Evolutionary conservation across 352 stramenopile genomes (phyloP).

Genomic region (Phytophthora crassamura): DNA sequence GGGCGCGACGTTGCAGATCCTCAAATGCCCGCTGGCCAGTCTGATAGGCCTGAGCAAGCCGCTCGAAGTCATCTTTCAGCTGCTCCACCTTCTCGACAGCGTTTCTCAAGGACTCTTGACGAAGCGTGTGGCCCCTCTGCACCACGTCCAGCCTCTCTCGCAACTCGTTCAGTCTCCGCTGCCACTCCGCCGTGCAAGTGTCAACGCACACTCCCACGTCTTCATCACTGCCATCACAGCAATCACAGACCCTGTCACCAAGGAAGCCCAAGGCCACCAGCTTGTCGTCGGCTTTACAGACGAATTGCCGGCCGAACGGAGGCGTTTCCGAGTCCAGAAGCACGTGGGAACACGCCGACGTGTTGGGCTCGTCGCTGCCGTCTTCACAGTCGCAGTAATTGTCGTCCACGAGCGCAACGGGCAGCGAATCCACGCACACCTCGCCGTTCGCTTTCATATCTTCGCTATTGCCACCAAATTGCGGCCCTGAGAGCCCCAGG

Average conservation of each 20-base stretch:
- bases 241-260: conserved; percentile 97
- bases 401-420: conserved; percentile 81
- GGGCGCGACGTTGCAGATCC: conserved; percentile 31
- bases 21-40: conserved; percentile 34
- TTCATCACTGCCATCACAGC: conserved; percentile 97
- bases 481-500: conserved; percentile 27
- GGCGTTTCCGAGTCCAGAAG: conserved; percentile 18
- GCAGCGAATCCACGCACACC: conserved; percentile 48
- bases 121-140: conserved; percentile 22
- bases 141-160: conserved; percentile 32
- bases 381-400: conserved; percentile 95
- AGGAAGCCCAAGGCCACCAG: conserved; percentile 69
- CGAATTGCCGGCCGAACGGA: conserved; percentile 37
- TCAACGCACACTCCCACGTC: conserved; percentile 41
- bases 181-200: conserved; percentile 42
- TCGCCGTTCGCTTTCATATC: not conserved
- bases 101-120: conserved; percentile 33
- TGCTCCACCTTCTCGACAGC: conserved; percentile 37
- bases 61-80: conserved; percentile 39
- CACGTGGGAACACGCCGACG: conserved; percentile 72
- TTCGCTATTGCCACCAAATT: not conserved
- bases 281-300: conserved; percentile 43
- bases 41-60: conserved; percentile 31
- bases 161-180: conserved; percentile 25
- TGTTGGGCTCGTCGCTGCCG: conserved; percentile 91